Conservation (phyloP, 257 asterid genomes). For the Solanum chiquidenum region DNA sequence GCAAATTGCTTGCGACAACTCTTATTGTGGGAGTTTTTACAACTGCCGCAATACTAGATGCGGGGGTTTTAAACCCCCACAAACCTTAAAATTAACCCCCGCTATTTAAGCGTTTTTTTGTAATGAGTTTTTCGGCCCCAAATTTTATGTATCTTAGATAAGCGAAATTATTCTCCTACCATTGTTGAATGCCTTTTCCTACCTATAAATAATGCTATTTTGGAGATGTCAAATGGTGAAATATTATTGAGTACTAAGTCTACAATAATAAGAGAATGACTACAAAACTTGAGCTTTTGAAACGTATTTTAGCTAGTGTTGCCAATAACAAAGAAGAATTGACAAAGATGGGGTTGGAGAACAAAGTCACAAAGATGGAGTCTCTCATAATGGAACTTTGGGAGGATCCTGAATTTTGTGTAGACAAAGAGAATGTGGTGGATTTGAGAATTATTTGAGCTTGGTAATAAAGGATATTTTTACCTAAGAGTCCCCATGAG, state of each 20-base stretch:
- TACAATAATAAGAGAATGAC: neutral
- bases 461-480: neutral
- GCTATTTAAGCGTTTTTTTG: too few relatives aligned
- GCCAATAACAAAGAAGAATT: neutral
- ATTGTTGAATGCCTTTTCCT: neutral
- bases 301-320: neutral
- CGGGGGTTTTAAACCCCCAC: too few relatives aligned
- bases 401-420: neutral
- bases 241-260: neutral
- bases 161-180: neutral
- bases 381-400: neutral
- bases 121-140: too few relatives aligned
- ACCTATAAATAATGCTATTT: neutral
- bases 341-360: neutral
- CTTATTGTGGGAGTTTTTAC: too few relatives aligned
- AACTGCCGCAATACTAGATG: too few relatives aligned
- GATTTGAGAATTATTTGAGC: neutral
- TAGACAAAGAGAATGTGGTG: neutral
- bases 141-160: neutral
- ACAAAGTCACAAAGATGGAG: neutral
- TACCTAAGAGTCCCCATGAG: too few relatives aligned
- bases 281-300: neutral
- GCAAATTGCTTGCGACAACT: too few relatives aligned
- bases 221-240: neutral
- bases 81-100: too few relatives aligned